Evolutionary conservation across 768 basidiomycete species (phyloP).

Genomic region (Leccinellum albellum): DNA sequence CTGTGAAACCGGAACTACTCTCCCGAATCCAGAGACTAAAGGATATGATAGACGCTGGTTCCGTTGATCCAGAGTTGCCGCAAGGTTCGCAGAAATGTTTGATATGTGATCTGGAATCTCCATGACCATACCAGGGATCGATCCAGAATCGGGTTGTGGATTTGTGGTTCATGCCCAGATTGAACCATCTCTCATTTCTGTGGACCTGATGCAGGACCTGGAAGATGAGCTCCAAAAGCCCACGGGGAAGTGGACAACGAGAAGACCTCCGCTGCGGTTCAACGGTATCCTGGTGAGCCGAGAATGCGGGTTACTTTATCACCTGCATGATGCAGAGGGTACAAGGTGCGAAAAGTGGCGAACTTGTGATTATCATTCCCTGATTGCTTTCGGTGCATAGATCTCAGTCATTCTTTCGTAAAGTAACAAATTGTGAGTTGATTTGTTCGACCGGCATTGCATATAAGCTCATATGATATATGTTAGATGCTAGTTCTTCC

Average conservation of each 20-base stretch:
- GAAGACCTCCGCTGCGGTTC: conserved; percentile 52
- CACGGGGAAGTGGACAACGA: conserved; percentile 62
- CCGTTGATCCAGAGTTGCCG: conserved; percentile 51
- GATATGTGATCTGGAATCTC: neutral
- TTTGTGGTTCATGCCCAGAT: conserved; percentile 68
- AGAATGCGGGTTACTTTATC: conserved; percentile 75
- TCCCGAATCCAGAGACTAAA: conserved; percentile 57
- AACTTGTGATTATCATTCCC: neutral
- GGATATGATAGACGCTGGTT: conserved; percentile 61
- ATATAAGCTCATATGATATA: conserved; percentile 3
- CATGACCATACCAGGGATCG: conserved; percentile 37
- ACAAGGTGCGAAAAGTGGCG: conserved; percentile 49
- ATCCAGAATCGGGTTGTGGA: conserved; percentile 49
- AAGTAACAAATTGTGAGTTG: conserved; percentile 60
- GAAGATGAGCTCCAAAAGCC: conserved; percentile 74
- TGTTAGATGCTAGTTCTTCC: conserved; percentile 68
- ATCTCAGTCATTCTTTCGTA: conserved; percentile 65
- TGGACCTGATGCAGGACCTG: conserved; percentile 57
- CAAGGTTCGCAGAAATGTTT: conserved; percentile 24
- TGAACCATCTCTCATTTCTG: conserved; percentile 49
- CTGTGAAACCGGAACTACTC: conserved; percentile 57
- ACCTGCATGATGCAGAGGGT: conserved; percentile 62
- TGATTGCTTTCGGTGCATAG: conserved; percentile 26
- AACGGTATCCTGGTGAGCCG: conserved; percentile 70
- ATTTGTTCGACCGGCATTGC: neutral